Percentiles rank a stretch among this genome's conserved stretches.
These are phyloP conservation scores for Globisporangium mamillatum DNA, from an alignment of 352 stramenopile genomes.

Conservation along the genomic window DNA sequence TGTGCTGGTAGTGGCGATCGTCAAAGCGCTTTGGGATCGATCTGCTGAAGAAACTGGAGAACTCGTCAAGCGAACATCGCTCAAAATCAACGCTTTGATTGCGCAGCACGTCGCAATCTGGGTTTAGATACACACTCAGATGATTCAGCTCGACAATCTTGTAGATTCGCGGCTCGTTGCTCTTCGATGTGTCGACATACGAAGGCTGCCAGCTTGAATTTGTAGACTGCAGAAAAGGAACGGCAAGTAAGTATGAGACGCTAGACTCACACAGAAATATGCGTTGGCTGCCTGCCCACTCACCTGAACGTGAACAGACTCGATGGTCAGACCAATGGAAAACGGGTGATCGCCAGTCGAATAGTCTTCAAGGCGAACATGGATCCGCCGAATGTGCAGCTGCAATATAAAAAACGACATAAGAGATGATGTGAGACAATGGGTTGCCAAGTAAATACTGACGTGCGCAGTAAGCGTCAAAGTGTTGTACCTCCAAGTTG, in stretches of 20 bases:
- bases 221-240: constrained; percentile 52
- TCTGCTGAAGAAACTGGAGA: constrained; percentile 69
- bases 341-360: constrained; percentile 81
- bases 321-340: constrained; percentile 73
- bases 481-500: constrained; percentile 66
- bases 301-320: constrained; percentile 79
- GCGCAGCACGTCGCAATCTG: constrained; percentile 63
- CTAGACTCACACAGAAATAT: not conserved
- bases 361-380: constrained; percentile 79
- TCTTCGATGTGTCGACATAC: constrained; percentile 78
- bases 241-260: not conserved
- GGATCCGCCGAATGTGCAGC: constrained; percentile 84
- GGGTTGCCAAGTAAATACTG: too few relatives aligned
- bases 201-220: constrained; percentile 86
- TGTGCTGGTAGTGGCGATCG: constrained; percentile 53
- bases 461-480: not conserved
- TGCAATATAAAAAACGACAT: constrained; percentile 19
- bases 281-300: not conserved
- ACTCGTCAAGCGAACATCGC: constrained; percentile 73
- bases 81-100: constrained; percentile 59
- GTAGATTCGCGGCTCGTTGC: constrained; percentile 83
- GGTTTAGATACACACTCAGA: constrained; percentile 83
- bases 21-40: constrained; percentile 86
- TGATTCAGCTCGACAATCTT: constrained; percentile 89
- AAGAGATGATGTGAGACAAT: not conserved